Evolutionary conservation across 768 basidiomycete species (phyloP).

Genomic region (Russula earlei): DNA sequence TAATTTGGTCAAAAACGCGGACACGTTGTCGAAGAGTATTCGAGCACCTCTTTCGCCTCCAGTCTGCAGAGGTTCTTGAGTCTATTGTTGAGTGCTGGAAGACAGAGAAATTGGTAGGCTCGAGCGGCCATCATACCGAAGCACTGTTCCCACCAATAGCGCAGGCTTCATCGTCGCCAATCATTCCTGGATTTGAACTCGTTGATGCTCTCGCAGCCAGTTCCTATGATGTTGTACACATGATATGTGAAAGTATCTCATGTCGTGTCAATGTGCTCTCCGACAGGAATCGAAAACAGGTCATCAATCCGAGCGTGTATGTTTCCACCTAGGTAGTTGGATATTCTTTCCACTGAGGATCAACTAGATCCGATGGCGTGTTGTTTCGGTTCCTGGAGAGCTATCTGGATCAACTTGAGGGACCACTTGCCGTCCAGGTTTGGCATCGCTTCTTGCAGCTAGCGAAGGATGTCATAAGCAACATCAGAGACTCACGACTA

Average conservation of each 20-base stretch:
- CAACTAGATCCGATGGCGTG: slow-evolving; percentile 50
- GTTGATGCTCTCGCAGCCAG: slow-evolving; percentile 76
- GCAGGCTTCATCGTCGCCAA: slow-evolving; percentile 1
- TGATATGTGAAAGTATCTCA: slow-evolving; percentile 78
- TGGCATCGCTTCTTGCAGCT: slow-evolving; percentile 76
- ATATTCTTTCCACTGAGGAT: not conserved
- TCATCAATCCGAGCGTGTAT: slow-evolving; percentile 59
- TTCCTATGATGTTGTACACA: slow-evolving; percentile 79
- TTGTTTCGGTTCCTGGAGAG: slow-evolving; percentile 85
- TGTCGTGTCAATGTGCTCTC: slow-evolving; percentile 44
- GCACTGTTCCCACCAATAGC: slow-evolving; percentile 10
- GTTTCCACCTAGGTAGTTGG: slow-evolving; percentile 21
- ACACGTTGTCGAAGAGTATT: slow-evolving; percentile 67
- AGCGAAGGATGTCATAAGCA: slow-evolving; percentile 65
- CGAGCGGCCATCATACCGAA: not conserved
- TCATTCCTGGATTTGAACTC: slow-evolving; percentile 62
- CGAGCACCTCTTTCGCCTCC: slow-evolving; percentile 77
- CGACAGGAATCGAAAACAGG: slow-evolving; percentile 53
- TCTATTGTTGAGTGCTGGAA: slow-evolving; percentile 79
- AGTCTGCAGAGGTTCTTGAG: slow-evolving; percentile 75
- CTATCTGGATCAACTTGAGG: slow-evolving; percentile 76
- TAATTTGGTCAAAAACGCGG: slow-evolving; percentile 59
- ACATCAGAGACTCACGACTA: slow-evolving; percentile 55
- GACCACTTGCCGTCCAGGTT: slow-evolving; percentile 86
- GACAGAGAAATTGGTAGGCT: slow-evolving; percentile 40